Percentiles rank a stretch among this genome's conserved stretches.
Evolutionary conservation across 345 rosid genomes (phyloP).

Genomic region (Corchorus olitorius): DNA sequence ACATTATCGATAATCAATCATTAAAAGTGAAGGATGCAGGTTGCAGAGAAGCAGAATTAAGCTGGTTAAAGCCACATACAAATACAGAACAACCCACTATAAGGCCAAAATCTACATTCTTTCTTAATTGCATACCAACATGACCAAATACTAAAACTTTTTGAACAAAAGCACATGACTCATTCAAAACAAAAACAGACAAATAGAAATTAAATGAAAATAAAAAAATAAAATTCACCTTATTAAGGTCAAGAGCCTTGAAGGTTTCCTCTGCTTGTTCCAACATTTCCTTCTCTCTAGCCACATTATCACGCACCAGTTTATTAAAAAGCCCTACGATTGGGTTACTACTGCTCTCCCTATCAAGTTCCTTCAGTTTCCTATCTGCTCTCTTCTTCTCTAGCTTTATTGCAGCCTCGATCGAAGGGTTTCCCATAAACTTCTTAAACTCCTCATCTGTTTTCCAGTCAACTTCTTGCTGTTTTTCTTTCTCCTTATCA

Average conservation of each 20-base stretch:
- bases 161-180: background rate
- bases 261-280: slow-evolving; percentile 86
- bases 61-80: background rate
- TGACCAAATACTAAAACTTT: background rate
- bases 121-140: background rate
- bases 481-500: slow-evolving; percentile 42
- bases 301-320: slow-evolving; percentile 60
- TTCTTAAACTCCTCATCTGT: slow-evolving; percentile 91
- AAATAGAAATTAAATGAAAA: background rate
- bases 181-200: background rate
- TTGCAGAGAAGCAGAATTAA: background rate
- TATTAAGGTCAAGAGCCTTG: slow-evolving; percentile 90
- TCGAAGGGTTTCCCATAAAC: slow-evolving; percentile 95
- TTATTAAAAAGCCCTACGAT: slow-evolving; percentile 56
- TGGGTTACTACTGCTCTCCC: slow-evolving; percentile 55
- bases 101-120: background rate
- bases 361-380: slow-evolving; percentile 81
- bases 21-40: background rate
- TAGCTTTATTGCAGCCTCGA: slow-evolving; percentile 93
- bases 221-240: slow-evolving; percentile 49
- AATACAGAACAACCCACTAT: background rate
- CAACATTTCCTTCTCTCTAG: slow-evolving; percentile 74
- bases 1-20: background rate
- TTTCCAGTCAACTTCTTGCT: slow-evolving; percentile 93
- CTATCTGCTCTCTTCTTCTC: slow-evolving; percentile 95